Evolutionary conservation across 208 protist species (phyloP), one percentile per base, ranked within the genome.

Genomic region (Acanthamoeba culbertsoni): DNA sequence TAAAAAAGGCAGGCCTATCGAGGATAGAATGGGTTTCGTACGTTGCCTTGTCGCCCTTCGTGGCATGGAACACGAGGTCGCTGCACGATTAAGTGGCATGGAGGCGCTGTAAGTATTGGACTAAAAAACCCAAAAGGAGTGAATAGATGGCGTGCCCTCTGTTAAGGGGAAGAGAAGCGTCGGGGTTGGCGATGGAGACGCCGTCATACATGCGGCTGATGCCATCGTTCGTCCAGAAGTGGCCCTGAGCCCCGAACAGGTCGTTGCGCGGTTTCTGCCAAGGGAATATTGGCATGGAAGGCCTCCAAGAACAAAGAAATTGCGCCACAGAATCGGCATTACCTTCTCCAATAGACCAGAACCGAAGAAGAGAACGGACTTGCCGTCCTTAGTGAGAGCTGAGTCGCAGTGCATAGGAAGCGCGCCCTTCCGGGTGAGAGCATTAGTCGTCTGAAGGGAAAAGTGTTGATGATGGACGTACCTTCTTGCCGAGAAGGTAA

Each of bases 151-250:
- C 51, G 40, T 40, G 65, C 82, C 82, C 82, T 90, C 82, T 90
- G 57, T 90, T 90, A 45, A 90, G 53, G 16, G 48, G 4, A 35
- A 68, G 35, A 35, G 48, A 62, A 16, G 48, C 33, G 16, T 68
- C 57, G 7, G 40, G 55, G 57, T 90, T 90, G 55, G 48, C n/a
- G 57, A 71, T n/a, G 14, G 82, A 71, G 42, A 53, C 82, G 26
- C 82, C 82, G n/a, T 90, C 82, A 65, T 31, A 90, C 82, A 90
- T 45, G 51, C 82, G 82, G 82, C 51, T 71, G 42, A 90, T 35
- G 53, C 82, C 82, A 16, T 90, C 51, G 55, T 90, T 68, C 33
- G 82, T 68, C 82, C 82, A 90, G 31, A 90, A 59, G 42, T 90
- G 82, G n/a, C 82, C 82, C 37, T 71, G 31, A 18, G 53, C 48